A percentile compares a stretch with the other conserved stretches of the same genome.
phyloP scores from a whole-genome alignment of 2,329 filamentous ascomycete species.

The Neopestalotiopsis sp. region DNA sequence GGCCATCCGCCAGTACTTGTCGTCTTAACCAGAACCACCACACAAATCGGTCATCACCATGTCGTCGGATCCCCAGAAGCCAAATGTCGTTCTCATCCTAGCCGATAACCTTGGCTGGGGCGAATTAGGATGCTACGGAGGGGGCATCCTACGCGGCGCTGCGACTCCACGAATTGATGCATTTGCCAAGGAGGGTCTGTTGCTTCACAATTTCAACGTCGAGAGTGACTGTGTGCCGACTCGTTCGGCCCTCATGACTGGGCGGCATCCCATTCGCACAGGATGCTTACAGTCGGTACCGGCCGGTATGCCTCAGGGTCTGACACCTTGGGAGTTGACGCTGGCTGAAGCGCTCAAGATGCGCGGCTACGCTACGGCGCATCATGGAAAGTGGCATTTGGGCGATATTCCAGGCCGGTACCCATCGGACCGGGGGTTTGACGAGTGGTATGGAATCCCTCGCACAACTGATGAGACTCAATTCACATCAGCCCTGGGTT shows the following conservation, averaged over 20 bases:
- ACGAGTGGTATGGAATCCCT: slow-evolving; percentile 43
- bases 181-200: slow-evolving; percentile 36
- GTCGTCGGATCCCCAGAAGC: slow-evolving; percentile 28
- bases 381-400: slow-evolving; percentile 43
- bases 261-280: slow-evolving; percentile 40
- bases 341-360: slow-evolving; percentile 36
- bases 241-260: slow-evolving; percentile 40
- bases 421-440: slow-evolving; percentile 40
- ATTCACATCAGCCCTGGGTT: background rate
- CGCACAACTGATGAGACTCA: background rate
- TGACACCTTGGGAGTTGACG: slow-evolving; percentile 38
- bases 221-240: slow-evolving; percentile 42
- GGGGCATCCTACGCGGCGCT: slow-evolving; percentile 37
- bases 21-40: background rate
- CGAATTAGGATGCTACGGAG: slow-evolving; percentile 40
- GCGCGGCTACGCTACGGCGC: slow-evolving; percentile 33
- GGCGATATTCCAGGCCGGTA: slow-evolving; percentile 40
- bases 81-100: slow-evolving; percentile 38
- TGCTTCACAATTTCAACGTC: slow-evolving; percentile 43
- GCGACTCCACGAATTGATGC: slow-evolving; percentile 39
- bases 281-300: slow-evolving; percentile 40
- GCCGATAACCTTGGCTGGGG: slow-evolving; percentile 45
- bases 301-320: slow-evolving; percentile 38
- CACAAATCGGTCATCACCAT: slow-evolving; percentile 14
- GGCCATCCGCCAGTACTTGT: too few species aligned